Conservation (phyloP, 208 protist genomes). For the Jaenimonas drosophilae region DNA sequence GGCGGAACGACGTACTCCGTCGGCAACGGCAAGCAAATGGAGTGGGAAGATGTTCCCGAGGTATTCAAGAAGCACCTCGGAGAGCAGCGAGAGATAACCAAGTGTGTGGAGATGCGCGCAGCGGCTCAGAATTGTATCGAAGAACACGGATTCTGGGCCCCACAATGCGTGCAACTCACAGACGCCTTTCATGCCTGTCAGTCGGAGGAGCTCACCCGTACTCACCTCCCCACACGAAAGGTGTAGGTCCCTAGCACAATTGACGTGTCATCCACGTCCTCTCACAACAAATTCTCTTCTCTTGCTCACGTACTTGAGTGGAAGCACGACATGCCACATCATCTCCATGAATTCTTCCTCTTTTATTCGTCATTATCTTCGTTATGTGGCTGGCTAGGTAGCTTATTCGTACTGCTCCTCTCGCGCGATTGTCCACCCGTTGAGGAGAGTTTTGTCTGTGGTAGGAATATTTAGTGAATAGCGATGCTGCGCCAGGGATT, state of each 20-base stretch:
- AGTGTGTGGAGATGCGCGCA: constrained; percentile 44
- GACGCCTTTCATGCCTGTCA: constrained; percentile 73
- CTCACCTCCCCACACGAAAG: constrained; percentile 15
- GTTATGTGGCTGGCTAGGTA: too few species aligned
- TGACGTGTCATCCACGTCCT: not conserved
- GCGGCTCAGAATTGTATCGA: constrained; percentile 68
- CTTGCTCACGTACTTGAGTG: too few species aligned
- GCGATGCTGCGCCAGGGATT: constrained; percentile 21
- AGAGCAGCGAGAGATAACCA: constrained; percentile 58
- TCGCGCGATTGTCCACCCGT: too few species aligned
- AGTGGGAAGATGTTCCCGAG: constrained; percentile 72
- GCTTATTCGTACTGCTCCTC: too few species aligned
- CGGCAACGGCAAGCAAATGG: constrained; percentile 59
- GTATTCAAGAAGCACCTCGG: constrained; percentile 49
- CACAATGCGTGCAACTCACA: constrained; percentile 42
- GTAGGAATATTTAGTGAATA: constrained; percentile 2
- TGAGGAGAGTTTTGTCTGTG: constrained; percentile 2
- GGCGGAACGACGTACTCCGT: constrained; percentile 65
- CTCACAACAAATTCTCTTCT: constrained; percentile 1
- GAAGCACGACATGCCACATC: too few species aligned
- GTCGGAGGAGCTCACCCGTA: constrained; percentile 39
- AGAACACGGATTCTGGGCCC: constrained; percentile 57
- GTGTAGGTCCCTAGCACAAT: not conserved
- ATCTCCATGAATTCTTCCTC: too few species aligned
- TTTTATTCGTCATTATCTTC: too few species aligned